Percentiles rank a stretch among this genome's conserved stretches.
These are phyloP conservation scores for Zalaria sp. DNA, from an alignment of 2,329 filamentous ascomycete genomes.

Conservation along the genomic window DNA sequence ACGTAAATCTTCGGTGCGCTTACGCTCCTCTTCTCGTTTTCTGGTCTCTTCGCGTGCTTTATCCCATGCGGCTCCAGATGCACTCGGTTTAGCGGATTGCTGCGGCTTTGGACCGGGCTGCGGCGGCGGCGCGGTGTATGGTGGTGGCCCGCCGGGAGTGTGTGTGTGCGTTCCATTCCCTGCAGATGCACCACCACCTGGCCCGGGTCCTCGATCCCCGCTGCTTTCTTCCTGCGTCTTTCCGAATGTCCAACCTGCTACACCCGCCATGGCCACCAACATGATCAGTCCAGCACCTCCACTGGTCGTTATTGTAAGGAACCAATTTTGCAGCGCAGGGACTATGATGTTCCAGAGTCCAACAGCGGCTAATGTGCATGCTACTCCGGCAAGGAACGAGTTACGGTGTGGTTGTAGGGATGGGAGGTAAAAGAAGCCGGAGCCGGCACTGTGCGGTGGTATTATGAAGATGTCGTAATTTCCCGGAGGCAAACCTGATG, in stretches of 20 bases:
- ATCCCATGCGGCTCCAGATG: conserved; percentile 40
- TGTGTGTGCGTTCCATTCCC: conserved; percentile 12
- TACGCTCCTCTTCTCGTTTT: conserved; percentile 41
- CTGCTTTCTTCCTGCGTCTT: conserved; percentile 43
- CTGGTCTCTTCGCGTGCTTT: conserved; percentile 56
- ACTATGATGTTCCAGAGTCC: conserved; percentile 59
- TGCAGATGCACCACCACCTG: conserved; percentile 13
- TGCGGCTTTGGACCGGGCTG: conserved; percentile 10
- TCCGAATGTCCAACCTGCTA: conserved; percentile 66
- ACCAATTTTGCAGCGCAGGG: conserved; percentile 62
- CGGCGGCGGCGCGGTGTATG: conserved; percentile 8
- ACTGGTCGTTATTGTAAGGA: conserved; percentile 53
- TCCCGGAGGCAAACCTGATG: conserved; percentile 59
- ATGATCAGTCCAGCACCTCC: conserved; percentile 61
- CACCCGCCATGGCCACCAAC: conserved; percentile 56
- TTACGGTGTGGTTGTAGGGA: conserved; percentile 75
- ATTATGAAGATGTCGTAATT: conserved; percentile 98
- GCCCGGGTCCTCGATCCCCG: conserved; percentile 13
- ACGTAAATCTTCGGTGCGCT: conserved; percentile 43
- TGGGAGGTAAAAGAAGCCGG: conserved; percentile 87
- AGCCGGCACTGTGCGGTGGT: conserved; percentile 76
- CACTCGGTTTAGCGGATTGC: conserved; percentile 10
- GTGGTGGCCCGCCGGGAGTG: not conserved
- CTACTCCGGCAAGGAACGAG: conserved; percentile 80
- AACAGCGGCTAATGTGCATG: conserved; percentile 58